phyloP scores from a whole-genome alignment of 2,329 filamentous ascomycete species.

The Diplocarpon rosae region DNA sequence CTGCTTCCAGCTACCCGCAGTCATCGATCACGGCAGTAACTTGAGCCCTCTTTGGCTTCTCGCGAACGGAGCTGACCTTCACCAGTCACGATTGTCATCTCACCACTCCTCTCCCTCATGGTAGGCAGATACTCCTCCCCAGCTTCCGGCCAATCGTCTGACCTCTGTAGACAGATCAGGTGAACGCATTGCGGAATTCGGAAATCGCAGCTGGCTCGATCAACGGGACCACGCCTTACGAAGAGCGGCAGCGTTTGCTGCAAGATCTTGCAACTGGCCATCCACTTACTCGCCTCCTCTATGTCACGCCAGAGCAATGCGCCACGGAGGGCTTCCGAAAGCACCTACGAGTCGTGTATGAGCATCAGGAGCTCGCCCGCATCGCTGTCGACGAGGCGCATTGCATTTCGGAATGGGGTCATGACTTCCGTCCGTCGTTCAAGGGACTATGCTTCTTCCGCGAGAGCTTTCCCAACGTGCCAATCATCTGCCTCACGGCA shows the following conservation, averaged over 20 bases:
- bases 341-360: slow-evolving; percentile 60
- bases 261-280: slow-evolving; percentile 81
- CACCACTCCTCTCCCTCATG: slow-evolving; percentile 83
- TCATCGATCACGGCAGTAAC: slow-evolving; percentile 72
- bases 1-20: slow-evolving; percentile 84
- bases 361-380: slow-evolving; percentile 74
- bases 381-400: slow-evolving; percentile 92
- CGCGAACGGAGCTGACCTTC: slow-evolving; percentile 8
- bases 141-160: background rate
- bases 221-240: slow-evolving; percentile 65
- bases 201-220: slow-evolving; percentile 75
- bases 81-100: slow-evolving; percentile 79
- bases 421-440: slow-evolving; percentile 92
- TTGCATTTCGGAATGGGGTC: slow-evolving; percentile 96
- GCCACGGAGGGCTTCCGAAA: slow-evolving; percentile 66
- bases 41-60: background rate
- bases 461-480: slow-evolving; percentile 68
- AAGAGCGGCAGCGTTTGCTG: slow-evolving; percentile 58
- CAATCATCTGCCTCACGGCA: slow-evolving; percentile 85
- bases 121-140: slow-evolving; percentile 32
- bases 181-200: slow-evolving; percentile 63
- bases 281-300: slow-evolving; percentile 71
- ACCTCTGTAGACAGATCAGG: slow-evolving; percentile 68
- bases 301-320: slow-evolving; percentile 89
- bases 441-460: slow-evolving; percentile 81